These are phyloP conservation scores for Colletotrichum endophyticum DNA, from an alignment of 2,329 filamentous ascomycete species.

Conservation along the genomic window DNA sequence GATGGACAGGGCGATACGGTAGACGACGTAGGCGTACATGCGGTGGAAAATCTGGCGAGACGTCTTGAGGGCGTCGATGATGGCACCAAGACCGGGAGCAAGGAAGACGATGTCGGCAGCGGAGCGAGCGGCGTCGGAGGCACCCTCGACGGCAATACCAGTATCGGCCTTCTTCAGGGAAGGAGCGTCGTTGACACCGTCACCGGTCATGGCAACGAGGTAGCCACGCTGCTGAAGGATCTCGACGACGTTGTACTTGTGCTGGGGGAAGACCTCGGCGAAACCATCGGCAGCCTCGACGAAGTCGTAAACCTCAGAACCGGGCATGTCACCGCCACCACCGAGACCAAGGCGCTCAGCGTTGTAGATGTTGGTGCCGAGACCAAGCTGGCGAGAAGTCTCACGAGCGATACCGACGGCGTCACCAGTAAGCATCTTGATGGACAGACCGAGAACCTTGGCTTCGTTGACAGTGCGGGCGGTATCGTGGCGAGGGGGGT, in stretches of 20 bases:
- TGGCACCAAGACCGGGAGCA: conserved; percentile 87
- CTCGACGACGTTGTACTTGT: conserved; percentile 94
- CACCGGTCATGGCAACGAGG: conserved; percentile 94
- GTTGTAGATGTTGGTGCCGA: conserved; percentile 93
- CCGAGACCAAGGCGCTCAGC: conserved; percentile 90
- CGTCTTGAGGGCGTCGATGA: conserved; percentile 91
- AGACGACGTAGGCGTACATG: conserved; percentile 96
- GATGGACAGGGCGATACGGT: conserved; percentile 90
- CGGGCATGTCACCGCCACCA: conserved; percentile 90
- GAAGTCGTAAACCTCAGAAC: conserved; percentile 93
- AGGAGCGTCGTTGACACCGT: conserved; percentile 92
- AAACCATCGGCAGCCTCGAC: conserved; percentile 95
- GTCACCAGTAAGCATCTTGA: conserved; percentile 97
- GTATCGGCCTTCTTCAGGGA: conserved; percentile 96
- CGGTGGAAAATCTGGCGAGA: conserved; percentile 95
- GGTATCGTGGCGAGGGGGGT: conserved; percentile 90
- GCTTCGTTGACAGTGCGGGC: conserved; percentile 90
- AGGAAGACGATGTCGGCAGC: conserved; percentile 95
- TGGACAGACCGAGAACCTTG: conserved; percentile 84
- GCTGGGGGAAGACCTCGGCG: conserved; percentile 92
- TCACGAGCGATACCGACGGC: conserved; percentile 92
- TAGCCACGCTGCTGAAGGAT: conserved; percentile 93
- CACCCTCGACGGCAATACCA: conserved; percentile 92
- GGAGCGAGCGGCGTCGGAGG: conserved; percentile 88
- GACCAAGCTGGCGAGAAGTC: conserved; percentile 87